These are phyloP conservation scores for Chrysoporthe cubensis DNA, from an alignment of 2,329 filamentous ascomycete genomes.

Conservation along the genomic window DNA sequence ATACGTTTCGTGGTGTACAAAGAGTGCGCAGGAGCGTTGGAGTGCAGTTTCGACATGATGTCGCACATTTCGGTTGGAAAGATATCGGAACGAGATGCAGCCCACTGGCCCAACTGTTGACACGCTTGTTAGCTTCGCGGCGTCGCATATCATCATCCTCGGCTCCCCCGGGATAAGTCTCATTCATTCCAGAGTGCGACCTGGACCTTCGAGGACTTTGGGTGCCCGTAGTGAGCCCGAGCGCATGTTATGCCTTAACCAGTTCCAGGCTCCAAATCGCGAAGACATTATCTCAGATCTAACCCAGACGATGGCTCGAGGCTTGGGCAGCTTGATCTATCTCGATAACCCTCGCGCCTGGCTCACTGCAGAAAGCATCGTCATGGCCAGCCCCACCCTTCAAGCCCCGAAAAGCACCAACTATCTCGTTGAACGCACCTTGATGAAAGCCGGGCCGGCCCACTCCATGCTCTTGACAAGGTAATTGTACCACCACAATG, in stretches of 20 bases:
- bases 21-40: slow-evolving; percentile 90
- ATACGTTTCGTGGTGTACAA: slow-evolving; percentile 78
- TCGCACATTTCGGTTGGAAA: slow-evolving; percentile 92
- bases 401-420: not conserved
- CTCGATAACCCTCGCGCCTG: no score
- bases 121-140: not conserved
- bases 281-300: no score
- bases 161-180: not conserved
- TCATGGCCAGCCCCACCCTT: not conserved
- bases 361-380: no score
- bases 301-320: no score
- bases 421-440: slow-evolving; percentile 55
- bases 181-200: no score
- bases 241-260: no score
- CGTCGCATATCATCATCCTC: not conserved
- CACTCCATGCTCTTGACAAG: slow-evolving; percentile 88
- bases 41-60: slow-evolving; percentile 93
- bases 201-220: no score
- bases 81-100: slow-evolving; percentile 92
- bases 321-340: no score
- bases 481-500: slow-evolving; percentile 93
- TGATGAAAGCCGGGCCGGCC: slow-evolving; percentile 95
- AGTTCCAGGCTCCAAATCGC: no score
- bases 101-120: slow-evolving; percentile 89
- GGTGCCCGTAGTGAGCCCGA: no score